phyloP scores from a whole-genome alignment of 2,329 filamentous ascomycete genomes.

The Dactylonectria estremocensis region DNA sequence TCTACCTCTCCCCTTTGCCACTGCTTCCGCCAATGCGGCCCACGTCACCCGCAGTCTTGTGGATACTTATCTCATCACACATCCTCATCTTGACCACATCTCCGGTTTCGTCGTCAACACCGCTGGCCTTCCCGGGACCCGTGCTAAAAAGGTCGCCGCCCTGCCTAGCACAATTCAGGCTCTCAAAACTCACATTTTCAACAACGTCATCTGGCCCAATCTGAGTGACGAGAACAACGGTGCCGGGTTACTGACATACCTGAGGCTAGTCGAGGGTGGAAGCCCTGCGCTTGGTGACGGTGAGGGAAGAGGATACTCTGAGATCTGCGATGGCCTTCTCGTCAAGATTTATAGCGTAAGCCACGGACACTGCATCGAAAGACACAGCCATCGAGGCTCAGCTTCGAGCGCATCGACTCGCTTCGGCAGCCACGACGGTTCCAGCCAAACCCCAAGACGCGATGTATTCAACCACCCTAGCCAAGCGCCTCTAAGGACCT shows the following conservation, averaged over 20 bases:
- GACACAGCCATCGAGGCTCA: slow-evolving; percentile 75
- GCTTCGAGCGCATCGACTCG: slow-evolving; percentile 66
- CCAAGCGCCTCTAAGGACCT: slow-evolving; percentile 37
- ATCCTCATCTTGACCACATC: slow-evolving; percentile 97
- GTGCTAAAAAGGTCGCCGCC: slow-evolving; percentile 88
- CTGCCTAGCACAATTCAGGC: slow-evolving; percentile 91
- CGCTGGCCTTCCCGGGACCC: slow-evolving; percentile 83
- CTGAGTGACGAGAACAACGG: slow-evolving; percentile 96
- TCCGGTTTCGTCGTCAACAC: slow-evolving; percentile 95
- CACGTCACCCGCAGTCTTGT: slow-evolving; percentile 85
- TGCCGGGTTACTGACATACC: slow-evolving; percentile 91
- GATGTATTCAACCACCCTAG: slow-evolving; percentile 47
- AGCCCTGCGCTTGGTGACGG: slow-evolving; percentile 88
- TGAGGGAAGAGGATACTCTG: slow-evolving; percentile 85
- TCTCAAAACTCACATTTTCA: slow-evolving; percentile 96
- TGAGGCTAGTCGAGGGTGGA: slow-evolving; percentile 89
- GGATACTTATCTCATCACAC: slow-evolving; percentile 92
- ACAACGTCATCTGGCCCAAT: slow-evolving; percentile 98
- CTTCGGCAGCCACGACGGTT: slow-evolving; percentile 65
- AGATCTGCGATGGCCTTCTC: slow-evolving; percentile 90
- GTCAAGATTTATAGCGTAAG: slow-evolving; percentile 90
- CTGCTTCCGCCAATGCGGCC: slow-evolving; percentile 82
- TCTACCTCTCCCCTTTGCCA: slow-evolving; percentile 77
- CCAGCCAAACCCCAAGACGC: slow-evolving; percentile 49
- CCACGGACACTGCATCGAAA: slow-evolving; percentile 90